A percentile compares a stretch with the other conserved stretches of the same genome.
Evolutionary conservation across 1,139 yeast genomes (phyloP).

Genomic region (Candida dubliniensis): DNA sequence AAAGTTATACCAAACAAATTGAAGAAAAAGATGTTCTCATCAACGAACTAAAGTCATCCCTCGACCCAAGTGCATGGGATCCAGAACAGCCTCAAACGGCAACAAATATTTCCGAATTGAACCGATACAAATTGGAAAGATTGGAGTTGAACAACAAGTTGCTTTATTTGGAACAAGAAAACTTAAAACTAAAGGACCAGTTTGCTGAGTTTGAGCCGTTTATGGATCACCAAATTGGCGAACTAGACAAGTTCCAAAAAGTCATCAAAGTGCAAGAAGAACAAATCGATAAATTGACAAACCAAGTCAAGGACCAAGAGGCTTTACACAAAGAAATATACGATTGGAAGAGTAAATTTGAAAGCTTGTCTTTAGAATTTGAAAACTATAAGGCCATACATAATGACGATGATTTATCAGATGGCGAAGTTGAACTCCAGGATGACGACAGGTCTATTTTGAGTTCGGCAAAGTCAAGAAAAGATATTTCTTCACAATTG

Average conservation of each 20-base stretch:
- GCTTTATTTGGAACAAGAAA: slow-evolving; percentile 50
- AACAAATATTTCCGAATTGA: slow-evolving; percentile 34
- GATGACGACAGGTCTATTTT: slow-evolving; percentile 25
- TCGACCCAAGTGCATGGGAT: slow-evolving; percentile 34
- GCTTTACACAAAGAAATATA: slow-evolving; percentile 45
- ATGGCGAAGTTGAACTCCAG: slow-evolving; percentile 24
- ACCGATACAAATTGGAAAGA: slow-evolving; percentile 41
- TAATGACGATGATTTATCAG: slow-evolving; percentile 34
- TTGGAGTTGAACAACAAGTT: slow-evolving; percentile 48
- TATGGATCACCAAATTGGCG: slow-evolving; percentile 55
- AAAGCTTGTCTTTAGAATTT: slow-evolving; percentile 46
- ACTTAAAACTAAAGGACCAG: slow-evolving; percentile 39
- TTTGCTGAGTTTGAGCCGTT: slow-evolving; percentile 52
- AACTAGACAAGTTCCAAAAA: slow-evolving; percentile 53
- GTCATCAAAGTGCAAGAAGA: slow-evolving; percentile 56
- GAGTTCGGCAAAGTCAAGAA: slow-evolving; percentile 31
- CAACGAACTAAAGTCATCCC: slow-evolving; percentile 33
- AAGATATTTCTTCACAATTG: slow-evolving; percentile 40
- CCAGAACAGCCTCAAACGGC: slow-evolving; percentile 23
- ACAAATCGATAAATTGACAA: slow-evolving; percentile 41
- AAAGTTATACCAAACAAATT: slow-evolving; percentile 25
- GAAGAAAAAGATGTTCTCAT: slow-evolving; percentile 37
- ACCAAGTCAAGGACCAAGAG: slow-evolving; percentile 46
- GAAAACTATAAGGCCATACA: slow-evolving; percentile 41
- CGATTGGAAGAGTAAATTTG: slow-evolving; percentile 48